These are phyloP conservation scores for Cinnamomum chago DNA, from an alignment of 164 flowering plant genomes.

Conservation along the genomic window DNA sequence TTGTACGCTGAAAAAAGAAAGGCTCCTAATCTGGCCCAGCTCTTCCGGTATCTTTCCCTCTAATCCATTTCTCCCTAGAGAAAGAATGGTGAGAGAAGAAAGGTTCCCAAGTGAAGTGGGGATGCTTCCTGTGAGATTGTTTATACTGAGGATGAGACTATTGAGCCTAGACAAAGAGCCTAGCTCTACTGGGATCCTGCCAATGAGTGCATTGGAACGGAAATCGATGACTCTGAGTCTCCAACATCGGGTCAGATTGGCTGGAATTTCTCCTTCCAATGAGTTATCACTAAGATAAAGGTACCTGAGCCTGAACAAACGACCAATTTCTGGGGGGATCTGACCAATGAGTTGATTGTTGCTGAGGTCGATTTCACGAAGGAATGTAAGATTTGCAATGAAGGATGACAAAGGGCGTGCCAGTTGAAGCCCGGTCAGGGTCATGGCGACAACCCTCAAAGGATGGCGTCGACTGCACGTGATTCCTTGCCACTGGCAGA, in stretches of 20 bases:
- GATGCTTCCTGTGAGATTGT: too few species aligned
- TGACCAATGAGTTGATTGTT: conserved; percentile 5
- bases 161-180: not conserved
- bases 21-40: too few species aligned
- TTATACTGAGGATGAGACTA: too few species aligned
- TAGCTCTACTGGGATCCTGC: conserved; percentile 7
- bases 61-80: too few species aligned
- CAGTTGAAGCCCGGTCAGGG: not conserved
- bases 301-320: conserved; percentile 4
- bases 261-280: conserved; percentile 11
- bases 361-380: not conserved
- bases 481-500: conserved; percentile 14
- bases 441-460: conserved; percentile 2
- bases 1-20: too few species aligned
- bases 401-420: conserved; percentile 1
- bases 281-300: conserved; percentile 4
- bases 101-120: too few species aligned
- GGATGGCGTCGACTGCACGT: conserved; percentile 8
- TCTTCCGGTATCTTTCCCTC: too few species aligned
- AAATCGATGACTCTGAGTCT: not conserved
- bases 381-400: conserved; percentile 15
- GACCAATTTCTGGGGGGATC: conserved; percentile 11
- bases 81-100: too few species aligned
- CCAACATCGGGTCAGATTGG: conserved; percentile 3
- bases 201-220: not conserved